A percentile compares a stretch with the other conserved stretches of the same genome.
Evolutionary conservation across 1,284 basidiomycete species (phyloP).

Genomic region (Ganoderma leucocontextum): DNA sequence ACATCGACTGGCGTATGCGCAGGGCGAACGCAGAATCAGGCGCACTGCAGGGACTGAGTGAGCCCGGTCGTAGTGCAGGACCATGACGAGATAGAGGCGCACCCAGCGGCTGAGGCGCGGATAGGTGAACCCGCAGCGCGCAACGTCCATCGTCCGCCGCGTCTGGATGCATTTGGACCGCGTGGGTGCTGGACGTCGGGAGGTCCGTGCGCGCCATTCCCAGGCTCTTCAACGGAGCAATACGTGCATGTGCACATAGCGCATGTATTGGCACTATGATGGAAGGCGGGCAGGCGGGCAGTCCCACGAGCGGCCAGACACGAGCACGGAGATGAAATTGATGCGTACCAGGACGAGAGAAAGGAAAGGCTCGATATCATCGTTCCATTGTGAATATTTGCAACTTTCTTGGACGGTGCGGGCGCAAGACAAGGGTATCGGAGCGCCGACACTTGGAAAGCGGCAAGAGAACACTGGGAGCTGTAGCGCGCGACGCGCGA

Average conservation of each 20-base stretch:
- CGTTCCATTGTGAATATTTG: not conserved
- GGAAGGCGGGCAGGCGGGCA: slow-evolving; percentile 9
- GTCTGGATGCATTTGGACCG: not conserved
- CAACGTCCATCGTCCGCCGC: not conserved
- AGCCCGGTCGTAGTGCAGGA: not conserved
- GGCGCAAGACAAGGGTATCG: not conserved
- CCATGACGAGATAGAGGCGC: not conserved
- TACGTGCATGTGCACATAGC: not conserved
- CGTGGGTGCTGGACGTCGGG: not conserved
- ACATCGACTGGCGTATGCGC: not conserved
- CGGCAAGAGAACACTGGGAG: slow-evolving; percentile 2
- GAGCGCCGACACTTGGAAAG: not conserved
- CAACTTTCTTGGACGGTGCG: not conserved
- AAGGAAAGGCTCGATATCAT: not conserved
- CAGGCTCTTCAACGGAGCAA: slow-evolving; percentile 1
- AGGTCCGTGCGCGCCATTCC: not conserved
- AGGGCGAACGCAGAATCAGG: not conserved
- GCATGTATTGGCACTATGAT: not conserved
- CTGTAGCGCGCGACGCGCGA: not conserved
- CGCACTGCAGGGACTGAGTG: not conserved
- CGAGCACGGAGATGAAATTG: slow-evolving; percentile 7
- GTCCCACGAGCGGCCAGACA: not conserved
- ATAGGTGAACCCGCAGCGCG: not conserved
- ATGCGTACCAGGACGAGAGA: slow-evolving; percentile 4
- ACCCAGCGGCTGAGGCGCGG: not conserved